A percentile compares a stretch with the other conserved stretches of the same genome.
Conservation (phyloP, 768 basidiomycete species). For the Fomitopsis pulvina region DNA sequence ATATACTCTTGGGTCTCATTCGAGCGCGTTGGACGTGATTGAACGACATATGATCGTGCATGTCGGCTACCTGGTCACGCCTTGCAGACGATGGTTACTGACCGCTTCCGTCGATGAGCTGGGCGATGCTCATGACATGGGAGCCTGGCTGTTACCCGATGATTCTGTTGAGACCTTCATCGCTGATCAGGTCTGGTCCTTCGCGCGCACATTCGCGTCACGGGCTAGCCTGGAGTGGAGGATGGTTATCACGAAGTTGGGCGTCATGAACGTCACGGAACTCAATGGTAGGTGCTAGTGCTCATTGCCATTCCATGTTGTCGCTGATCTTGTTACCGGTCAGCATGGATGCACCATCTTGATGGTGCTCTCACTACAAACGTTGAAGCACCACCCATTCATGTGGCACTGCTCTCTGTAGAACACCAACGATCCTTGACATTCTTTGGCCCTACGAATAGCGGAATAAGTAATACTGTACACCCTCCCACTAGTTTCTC, state of each 20-base stretch:
- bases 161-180: constrained; percentile 38
- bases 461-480: not conserved
- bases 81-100: constrained; percentile 71
- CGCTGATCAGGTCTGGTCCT: constrained; percentile 63
- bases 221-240: constrained; percentile 77
- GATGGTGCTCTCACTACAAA: constrained; percentile 31
- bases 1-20: constrained; percentile 33
- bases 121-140: constrained; percentile 67
- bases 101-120: constrained; percentile 72
- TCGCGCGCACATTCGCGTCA: constrained; percentile 53
- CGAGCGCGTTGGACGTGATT: constrained; percentile 40
- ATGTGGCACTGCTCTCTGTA: constrained; percentile 55
- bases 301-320: constrained; percentile 1
- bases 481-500: not conserved
- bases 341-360: constrained; percentile 63
- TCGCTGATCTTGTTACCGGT: constrained; percentile 35
- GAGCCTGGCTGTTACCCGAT: constrained; percentile 55
- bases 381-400: constrained; percentile 42
- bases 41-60: constrained; percentile 64
- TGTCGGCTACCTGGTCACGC: constrained; percentile 62
- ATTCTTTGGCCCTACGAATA: constrained; percentile 33
- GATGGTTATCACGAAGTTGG: constrained; percentile 64
- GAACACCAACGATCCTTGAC: constrained; percentile 57
- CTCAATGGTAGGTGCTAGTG: constrained; percentile 49
- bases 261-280: constrained; percentile 51